A percentile compares a stretch with the other conserved stretches of the same genome.
phyloP scores from a whole-genome alignment of 257 asterid genomes.

The Solanum peruvianum region DNA sequence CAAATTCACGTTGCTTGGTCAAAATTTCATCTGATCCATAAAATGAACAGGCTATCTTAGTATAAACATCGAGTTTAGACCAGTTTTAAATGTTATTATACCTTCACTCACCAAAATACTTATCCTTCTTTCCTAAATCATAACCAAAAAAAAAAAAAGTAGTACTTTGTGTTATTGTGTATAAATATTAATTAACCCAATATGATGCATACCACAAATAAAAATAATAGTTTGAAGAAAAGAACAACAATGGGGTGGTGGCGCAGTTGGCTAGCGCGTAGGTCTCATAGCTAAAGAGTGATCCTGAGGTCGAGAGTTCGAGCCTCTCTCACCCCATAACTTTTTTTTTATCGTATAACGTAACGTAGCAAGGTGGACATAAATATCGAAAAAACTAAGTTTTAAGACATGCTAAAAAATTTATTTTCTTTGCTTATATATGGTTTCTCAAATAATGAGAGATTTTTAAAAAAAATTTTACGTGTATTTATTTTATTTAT shows the following conservation, averaged over 20 bases:
- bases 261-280: slow-evolving; percentile 99
- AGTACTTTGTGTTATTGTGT: not conserved
- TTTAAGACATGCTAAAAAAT: too few relatives aligned
- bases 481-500: too few relatives aligned
- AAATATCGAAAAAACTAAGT: too few relatives aligned
- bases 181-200: not conserved
- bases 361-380: not conserved
- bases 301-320: slow-evolving; percentile 85
- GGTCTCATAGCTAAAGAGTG: slow-evolving; percentile 33
- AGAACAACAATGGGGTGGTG: slow-evolving; percentile 52
- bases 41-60: not conserved
- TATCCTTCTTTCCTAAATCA: not conserved
- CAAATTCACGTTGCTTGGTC: not conserved
- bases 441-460: too few relatives aligned
- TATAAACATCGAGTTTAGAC: not conserved
- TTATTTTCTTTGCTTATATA: too few relatives aligned
- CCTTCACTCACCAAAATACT: not conserved
- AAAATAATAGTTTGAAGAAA: not conserved
- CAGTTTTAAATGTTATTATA: not conserved
- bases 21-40: not conserved
- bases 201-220: not conserved
- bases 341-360: not conserved
- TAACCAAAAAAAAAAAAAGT: not conserved
- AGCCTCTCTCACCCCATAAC: slow-evolving; percentile 79
- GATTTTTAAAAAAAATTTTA: too few relatives aligned